These are phyloP conservation scores for Aspergillus latus DNA, from an alignment of 2,329 filamentous ascomycete genomes.

Conservation along the genomic window DNA sequence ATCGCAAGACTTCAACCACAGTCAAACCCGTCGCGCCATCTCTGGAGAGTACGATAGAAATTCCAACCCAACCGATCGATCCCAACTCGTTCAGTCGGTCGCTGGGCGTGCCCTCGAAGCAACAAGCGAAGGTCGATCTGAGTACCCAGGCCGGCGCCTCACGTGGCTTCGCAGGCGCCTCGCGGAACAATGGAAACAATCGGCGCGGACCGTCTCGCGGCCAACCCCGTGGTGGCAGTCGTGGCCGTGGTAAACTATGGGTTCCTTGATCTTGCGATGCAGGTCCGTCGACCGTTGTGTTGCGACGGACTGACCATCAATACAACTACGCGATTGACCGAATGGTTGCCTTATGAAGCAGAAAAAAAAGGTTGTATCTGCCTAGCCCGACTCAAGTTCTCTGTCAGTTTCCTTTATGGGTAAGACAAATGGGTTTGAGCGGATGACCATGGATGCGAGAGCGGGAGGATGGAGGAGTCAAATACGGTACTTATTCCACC, in stretches of 20 bases:
- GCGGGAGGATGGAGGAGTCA: slow-evolving; percentile 18
- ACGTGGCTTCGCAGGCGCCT: slow-evolving; percentile 36
- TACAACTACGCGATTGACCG: slow-evolving; percentile 22
- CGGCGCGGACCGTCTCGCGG: slow-evolving; percentile 40
- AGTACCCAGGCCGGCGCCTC: slow-evolving; percentile 35
- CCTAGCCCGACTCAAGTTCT: slow-evolving; percentile 19
- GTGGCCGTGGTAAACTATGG: slow-evolving; percentile 47
- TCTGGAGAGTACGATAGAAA: slow-evolving; percentile 38
- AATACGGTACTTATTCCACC: slow-evolving; percentile 20
- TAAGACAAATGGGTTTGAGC: slow-evolving; percentile 21
- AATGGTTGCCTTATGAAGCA: slow-evolving; percentile 24
- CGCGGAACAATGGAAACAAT: slow-evolving; percentile 32
- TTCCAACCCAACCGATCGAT: slow-evolving; percentile 49
- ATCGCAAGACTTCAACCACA: slow-evolving; percentile 31
- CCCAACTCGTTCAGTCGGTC: slow-evolving; percentile 50
- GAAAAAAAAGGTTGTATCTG: slow-evolving; percentile 16
- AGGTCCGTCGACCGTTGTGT: slow-evolving; percentile 19
- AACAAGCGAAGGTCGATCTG: slow-evolving; percentile 29
- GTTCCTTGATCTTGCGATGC: slow-evolving; percentile 40
- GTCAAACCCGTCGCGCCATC: slow-evolving; percentile 25
- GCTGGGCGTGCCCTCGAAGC: slow-evolving; percentile 32
- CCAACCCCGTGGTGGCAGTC: slow-evolving; percentile 26
- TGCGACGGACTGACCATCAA: slow-evolving; percentile 25
- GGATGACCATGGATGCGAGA: slow-evolving; percentile 17
- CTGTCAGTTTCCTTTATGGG: slow-evolving; percentile 21